Conservation (phyloP, 495 filamentous ascomycete genomes). For the Aspergillus sclerotiicarbonarius region DNA sequence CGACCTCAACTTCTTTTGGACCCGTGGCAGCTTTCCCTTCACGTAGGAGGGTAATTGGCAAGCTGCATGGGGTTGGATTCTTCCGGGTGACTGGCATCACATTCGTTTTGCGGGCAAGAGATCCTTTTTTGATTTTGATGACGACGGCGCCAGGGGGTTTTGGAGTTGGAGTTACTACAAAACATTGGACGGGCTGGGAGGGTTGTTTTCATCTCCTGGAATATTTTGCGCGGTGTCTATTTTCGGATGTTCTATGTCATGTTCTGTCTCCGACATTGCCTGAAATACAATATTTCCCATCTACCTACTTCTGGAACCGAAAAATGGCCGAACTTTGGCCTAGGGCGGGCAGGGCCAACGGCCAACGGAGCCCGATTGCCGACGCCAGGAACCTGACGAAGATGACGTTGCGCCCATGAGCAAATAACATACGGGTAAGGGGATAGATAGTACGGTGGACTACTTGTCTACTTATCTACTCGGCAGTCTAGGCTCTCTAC, state of each 20-base stretch:
- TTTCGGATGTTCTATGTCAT: background rate
- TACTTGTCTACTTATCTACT: too few species aligned
- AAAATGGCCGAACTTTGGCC: background rate
- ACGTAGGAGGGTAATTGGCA: background rate
- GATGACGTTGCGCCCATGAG: background rate
- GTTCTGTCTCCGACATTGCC: background rate
- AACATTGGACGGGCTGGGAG: background rate
- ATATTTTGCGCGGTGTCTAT: background rate
- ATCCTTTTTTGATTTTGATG: slow-evolving; percentile 1
- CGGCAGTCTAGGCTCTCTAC: too few species aligned
- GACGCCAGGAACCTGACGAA: background rate
- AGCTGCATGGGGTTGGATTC: slow-evolving; percentile 5
- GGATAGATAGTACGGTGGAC: too few species aligned
- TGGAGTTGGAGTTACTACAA: slow-evolving; percentile 3
- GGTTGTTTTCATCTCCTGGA: background rate
- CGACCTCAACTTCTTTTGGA: slow-evolving; percentile 9
- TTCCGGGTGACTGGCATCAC: background rate
- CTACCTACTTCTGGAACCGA: background rate
- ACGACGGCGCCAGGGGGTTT: background rate
- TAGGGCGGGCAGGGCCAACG: background rate
- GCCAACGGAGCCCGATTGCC: background rate
- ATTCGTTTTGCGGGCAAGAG: background rate
- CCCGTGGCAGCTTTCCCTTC: background rate
- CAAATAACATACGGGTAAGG: too few species aligned
- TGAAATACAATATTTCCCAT: background rate